Percentiles rank a stretch among this genome's conserved stretches.
phyloP scores from a whole-genome alignment of 2,329 filamentous ascomycete genomes.

The Colletotrichum spaethianum region DNA sequence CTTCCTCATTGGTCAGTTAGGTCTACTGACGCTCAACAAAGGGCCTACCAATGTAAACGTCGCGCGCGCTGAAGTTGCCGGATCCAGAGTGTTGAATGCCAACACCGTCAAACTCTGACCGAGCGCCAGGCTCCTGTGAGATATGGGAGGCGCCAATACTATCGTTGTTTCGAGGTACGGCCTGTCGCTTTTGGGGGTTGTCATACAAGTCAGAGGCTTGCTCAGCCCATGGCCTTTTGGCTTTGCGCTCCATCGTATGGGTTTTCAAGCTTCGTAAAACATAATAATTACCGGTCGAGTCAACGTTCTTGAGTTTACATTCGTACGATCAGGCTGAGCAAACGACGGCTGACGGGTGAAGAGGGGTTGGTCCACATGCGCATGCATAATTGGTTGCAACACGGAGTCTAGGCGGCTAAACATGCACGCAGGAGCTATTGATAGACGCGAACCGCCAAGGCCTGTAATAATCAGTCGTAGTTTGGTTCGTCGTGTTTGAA shows the following conservation, averaged over 20 bases:
- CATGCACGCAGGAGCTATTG: neutral
- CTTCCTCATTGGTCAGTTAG: neutral
- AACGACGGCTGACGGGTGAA: neutral
- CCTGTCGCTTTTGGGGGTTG: neutral
- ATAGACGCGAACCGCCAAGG: neutral
- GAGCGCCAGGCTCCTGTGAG: neutral
- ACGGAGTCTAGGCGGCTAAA: neutral
- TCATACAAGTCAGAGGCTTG: neutral
- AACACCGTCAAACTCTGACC: neutral
- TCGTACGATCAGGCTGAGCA: neutral
- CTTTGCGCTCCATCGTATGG: neutral
- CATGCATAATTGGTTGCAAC: neutral
- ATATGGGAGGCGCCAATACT: neutral
- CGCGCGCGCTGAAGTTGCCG: neutral
- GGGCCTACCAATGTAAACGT: neutral
- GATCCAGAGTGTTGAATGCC: neutral
- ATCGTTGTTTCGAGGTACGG: neutral
- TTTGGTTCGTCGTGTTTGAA: too few relatives aligned
- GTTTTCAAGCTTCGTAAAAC: too few relatives aligned
- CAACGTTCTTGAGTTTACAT: neutral
- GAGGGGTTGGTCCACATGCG: neutral
- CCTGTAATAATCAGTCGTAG: neutral
- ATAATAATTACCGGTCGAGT: rapidly evolving
- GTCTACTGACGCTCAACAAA: neutral
- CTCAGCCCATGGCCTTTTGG: neutral